Base-by-base conservation (phyloP, 1,139 yeast genomes). In the Nakaseomyces uthaithaninus region DNA sequence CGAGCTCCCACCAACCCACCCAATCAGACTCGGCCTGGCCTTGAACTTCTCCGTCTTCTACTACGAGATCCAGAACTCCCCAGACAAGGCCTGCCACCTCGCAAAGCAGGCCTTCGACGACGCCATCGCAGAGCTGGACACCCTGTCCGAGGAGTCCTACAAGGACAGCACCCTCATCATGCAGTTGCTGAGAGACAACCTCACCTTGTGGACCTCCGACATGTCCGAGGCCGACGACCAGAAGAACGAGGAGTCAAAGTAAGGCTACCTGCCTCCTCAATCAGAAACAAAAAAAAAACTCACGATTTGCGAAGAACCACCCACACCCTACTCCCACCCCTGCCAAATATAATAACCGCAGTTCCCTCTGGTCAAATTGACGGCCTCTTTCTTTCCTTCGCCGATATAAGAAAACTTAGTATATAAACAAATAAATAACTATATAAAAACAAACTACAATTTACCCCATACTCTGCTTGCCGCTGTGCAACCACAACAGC, bases 21-120 rank as follows among this genome's bases (percentile, higher is more conserved):
- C 97, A 66, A 87, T 91, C 66, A 82, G 98, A 70, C 77, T 91
- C 63, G 98, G 98, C 55, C 77, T 91, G 66, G 98, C 97, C 47
- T 80, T 91, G 68, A 91, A 91, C 72, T 91, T 89, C 72, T 86
- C 95, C 40, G 98, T 91, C 48, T 91, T 91, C 72, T 91, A 91
- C 76, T 91, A 91, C 66, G 97, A 89, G 74, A 91, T 91, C 62
- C 81, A 89, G 69, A 87, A 87, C 69, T 85, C 96, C 46, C 96
- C 97, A 56, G 95, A 87, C 67, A 85, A 94, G 66, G 97, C 97
- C 54, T 89, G 97, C 65, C 94, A 86, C 64, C 76, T 89, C 68
- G 97, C 97, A 57, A 89, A 89, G 69, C 95, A 87, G 73, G 97
- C 97, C 39, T 89, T 91, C 59, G 97, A 89, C 65, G 97, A 89